These are phyloP conservation scores for Bruguiera sexangula DNA, from an alignment of 345 rosid genomes.

Conservation along the genomic window DNA sequence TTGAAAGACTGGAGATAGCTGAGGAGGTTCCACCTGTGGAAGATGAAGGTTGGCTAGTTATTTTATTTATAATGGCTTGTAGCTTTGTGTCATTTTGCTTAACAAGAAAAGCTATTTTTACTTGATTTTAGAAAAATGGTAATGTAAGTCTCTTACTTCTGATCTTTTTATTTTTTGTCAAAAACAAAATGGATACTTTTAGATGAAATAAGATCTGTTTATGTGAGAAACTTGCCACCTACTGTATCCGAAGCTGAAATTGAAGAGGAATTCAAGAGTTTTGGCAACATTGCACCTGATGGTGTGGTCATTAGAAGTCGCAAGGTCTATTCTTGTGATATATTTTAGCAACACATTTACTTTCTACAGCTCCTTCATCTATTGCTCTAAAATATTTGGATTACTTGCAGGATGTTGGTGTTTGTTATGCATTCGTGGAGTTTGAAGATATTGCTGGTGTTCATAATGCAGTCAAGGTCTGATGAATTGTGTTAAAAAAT, in stretches of 20 bases:
- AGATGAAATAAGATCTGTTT: slow-evolving; percentile 68
- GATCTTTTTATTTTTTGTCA: background rate
- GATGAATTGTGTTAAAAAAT: slow-evolving; percentile 1
- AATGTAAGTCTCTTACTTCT: background rate
- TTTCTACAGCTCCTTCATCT: background rate
- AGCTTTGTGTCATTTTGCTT: background rate
- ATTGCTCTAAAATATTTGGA: slow-evolving; percentile 12
- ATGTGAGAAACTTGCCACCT: slow-evolving; percentile 58
- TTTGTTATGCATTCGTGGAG: slow-evolving; percentile 76
- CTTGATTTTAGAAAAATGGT: background rate
- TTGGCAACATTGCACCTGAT: slow-evolving; percentile 53
- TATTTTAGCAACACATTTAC: background rate
- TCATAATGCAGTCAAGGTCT: slow-evolving; percentile 53
- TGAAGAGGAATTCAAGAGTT: slow-evolving; percentile 61
- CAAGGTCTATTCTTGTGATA: slow-evolving; percentile 39
- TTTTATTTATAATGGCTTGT: background rate
- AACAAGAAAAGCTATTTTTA: background rate
- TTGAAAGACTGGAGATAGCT: slow-evolving; percentile 37
- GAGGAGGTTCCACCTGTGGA: slow-evolving; percentile 47
- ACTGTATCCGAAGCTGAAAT: slow-evolving; percentile 57
- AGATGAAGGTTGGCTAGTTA: slow-evolving; percentile 38
- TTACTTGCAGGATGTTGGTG: slow-evolving; percentile 57
- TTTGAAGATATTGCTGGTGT: slow-evolving; percentile 63
- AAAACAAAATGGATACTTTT: background rate
- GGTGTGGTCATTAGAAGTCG: slow-evolving; percentile 68